Evolutionary conservation across 495 filamentous ascomycete genomes (phyloP), one percentile per base, ranked within the genome.

Genomic region (Trichoderma orchidacearum): DNA sequence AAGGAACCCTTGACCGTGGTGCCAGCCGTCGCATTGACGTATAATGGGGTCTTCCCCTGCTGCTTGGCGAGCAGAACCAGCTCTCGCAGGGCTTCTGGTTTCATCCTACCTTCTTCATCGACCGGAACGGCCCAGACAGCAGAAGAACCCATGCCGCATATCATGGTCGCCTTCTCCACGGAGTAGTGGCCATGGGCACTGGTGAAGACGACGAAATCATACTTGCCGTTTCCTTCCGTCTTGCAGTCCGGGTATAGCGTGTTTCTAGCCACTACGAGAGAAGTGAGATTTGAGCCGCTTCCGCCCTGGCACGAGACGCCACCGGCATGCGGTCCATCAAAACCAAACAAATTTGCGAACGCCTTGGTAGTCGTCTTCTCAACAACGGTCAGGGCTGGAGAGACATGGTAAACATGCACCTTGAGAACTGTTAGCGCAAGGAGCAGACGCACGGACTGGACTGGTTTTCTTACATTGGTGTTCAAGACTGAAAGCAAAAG

Each of bases 11-110:
- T 70, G 9, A 96, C 93, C 3, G 93, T 98, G 15, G 93, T 96
- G 18, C 92, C 92, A 3, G 93, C 92, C 1, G 92, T 96, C 4
- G 92, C 86, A 64, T 96, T 96, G 64, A 96, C 89, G 70, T 92
- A 98, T 62, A 98, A 88, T 0, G 93, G 92, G 5, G 86, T 91
- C 55, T 79, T 78, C 35, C 86, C 85, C 61, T 83, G 75, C 11
- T 61, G 59, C 56, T 80, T 75, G 21, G 85, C 80, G 57, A 75
- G 72, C 13, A 73, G 35, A 25, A 96, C 72, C 15, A 80, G 69
- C 0, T 72, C 70, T 34, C 85, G 79, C 12, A 97, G 75, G 31
- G 81, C 84, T 0, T 72, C 58, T 1, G 84, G 72, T 31, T 80
- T 72, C 85, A 96, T 94, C 5, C 78, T 75, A 3, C 92, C 92